Percentiles rank a stretch among this genome's conserved stretches.
These are phyloP conservation scores for Nakazawaea holstii DNA, from an alignment of 805 yeast genomes.

Conservation along the genomic window DNA sequence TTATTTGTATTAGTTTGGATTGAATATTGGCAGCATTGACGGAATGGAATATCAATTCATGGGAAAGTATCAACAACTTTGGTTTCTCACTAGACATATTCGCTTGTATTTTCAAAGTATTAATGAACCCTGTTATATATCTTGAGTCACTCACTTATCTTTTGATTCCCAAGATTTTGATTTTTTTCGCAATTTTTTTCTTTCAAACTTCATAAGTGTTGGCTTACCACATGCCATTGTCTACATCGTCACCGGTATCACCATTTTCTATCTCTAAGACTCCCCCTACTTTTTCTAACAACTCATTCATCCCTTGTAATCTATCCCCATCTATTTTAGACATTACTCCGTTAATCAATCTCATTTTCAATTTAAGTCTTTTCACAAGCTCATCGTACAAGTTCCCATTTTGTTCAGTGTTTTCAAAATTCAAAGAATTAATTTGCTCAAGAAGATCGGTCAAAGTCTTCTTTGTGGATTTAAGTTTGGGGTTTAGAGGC, in stretches of 20 bases:
- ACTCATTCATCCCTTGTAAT: background rate
- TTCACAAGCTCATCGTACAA: conserved; percentile 22
- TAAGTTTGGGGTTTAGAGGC: background rate
- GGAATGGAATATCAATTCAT: conserved; percentile 3
- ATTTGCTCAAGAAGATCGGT: background rate
- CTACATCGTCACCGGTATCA: conserved; percentile 13
- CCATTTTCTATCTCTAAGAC: conserved; percentile 8
- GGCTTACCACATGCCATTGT: conserved; percentile 13
- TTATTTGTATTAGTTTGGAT: conserved; percentile 21
- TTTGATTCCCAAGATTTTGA: background rate
- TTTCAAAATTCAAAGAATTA: conserved; percentile 16
- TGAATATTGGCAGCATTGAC: conserved; percentile 13
- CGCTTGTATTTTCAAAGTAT: background rate
- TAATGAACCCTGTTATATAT: background rate
- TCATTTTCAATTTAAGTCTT: conserved; percentile 20
- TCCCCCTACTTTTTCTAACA: conserved; percentile 4
- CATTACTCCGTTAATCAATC: conserved; percentile 20
- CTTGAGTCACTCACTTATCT: background rate
- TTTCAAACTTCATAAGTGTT: background rate
- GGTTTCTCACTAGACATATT: background rate
- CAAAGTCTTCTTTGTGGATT: conserved; percentile 7
- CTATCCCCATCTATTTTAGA: conserved; percentile 1
- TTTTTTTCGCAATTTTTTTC: background rate
- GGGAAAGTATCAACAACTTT: conserved; percentile 6
- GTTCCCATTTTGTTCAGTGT: conserved; percentile 22